A percentile compares a stretch with the other conserved stretches of the same genome.
Evolutionary conservation across 371 early-diverging fungal species (phyloP).

Genomic region (Dichotomocladium elegans): DNA sequence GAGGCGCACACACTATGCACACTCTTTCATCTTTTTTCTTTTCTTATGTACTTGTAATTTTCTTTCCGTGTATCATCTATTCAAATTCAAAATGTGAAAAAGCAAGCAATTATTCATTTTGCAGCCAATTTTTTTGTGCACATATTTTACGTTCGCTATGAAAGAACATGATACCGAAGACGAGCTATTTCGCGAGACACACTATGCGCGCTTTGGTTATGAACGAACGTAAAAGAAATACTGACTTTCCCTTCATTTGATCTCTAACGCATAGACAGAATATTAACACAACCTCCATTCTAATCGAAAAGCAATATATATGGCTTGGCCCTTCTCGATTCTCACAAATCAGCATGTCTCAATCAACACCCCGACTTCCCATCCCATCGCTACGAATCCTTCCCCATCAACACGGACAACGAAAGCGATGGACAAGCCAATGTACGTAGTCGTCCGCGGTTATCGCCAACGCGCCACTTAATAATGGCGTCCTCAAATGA

Average conservation of each 20-base stretch:
- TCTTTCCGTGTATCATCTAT: too few relatives aligned
- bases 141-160: too few relatives aligned
- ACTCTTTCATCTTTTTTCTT: too few relatives aligned
- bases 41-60: too few relatives aligned
- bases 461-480: conserved; percentile 31
- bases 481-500: conserved; percentile 41
- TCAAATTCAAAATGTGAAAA: too few relatives aligned
- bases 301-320: conserved; percentile 35
- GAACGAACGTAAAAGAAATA: conserved; percentile 42
- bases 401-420: background rate
- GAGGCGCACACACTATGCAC: too few relatives aligned
- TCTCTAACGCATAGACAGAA: background rate
- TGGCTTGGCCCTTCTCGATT: conserved; percentile 32
- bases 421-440: too few relatives aligned
- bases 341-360: conserved; percentile 34
- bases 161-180: conserved; percentile 4
- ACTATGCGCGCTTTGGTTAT: conserved; percentile 44
- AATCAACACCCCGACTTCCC: conserved; percentile 41
- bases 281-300: background rate
- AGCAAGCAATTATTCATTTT: too few relatives aligned
- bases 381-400: conserved; percentile 29
- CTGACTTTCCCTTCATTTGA: background rate
- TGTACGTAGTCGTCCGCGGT: too few relatives aligned
- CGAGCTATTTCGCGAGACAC: conserved; percentile 38
- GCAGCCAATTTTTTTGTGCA: too few relatives aligned